Evolutionary conservation across 2,329 filamentous ascomycete genomes (phyloP), one percentile per base, ranked within the genome.

Genomic region (Coccinonectria pachysandricola): DNA sequence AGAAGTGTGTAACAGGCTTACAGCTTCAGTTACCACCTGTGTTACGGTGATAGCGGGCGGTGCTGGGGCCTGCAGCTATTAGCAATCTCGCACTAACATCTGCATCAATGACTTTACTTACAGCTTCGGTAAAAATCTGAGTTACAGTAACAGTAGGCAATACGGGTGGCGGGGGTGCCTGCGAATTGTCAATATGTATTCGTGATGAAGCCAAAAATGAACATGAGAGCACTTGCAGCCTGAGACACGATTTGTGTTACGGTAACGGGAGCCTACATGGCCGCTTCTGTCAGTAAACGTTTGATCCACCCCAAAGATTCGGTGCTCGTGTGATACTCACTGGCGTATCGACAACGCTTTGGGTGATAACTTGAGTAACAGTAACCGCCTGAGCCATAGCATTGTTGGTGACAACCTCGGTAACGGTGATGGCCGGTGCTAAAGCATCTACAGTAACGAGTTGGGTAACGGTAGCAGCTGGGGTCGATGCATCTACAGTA

Each of bases 191-290:
- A 7, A 19, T 10, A 19, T 10, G 10, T 7, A 10, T 19, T 19
- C 17, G 14, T 9, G 8, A 15, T 24, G 7, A 7, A 19, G 10
- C 17, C 17, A 19, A 10, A 4, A 16, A n/a, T 4, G 2, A 7
- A 11, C 7, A n/a, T n/a, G 8, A 12, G 4, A 16, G n/a, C 15
- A 4, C 42, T 34, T 24, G 43, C 42, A 19, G 30, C 29, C 12
- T 42, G 29, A 11, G 39, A 40, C 12, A 40, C 30, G 11, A 39
- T 28, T 19, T 35, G 22, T n/a, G 29, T 32, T 19, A 37, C 24
- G 5, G 30, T 28, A 15, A 28, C 26, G 8, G 17, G 17, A 7
- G 17, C 17, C 7, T 7, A 10, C 10, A 10, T 10, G 7, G 17
- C 7, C 7, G 17, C 17, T 10, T 19, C 7, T 19, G 17, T 19